These are phyloP conservation scores for Penicillium sp. DNA, from an alignment of 2,329 filamentous ascomycete species.

Conservation along the genomic window DNA sequence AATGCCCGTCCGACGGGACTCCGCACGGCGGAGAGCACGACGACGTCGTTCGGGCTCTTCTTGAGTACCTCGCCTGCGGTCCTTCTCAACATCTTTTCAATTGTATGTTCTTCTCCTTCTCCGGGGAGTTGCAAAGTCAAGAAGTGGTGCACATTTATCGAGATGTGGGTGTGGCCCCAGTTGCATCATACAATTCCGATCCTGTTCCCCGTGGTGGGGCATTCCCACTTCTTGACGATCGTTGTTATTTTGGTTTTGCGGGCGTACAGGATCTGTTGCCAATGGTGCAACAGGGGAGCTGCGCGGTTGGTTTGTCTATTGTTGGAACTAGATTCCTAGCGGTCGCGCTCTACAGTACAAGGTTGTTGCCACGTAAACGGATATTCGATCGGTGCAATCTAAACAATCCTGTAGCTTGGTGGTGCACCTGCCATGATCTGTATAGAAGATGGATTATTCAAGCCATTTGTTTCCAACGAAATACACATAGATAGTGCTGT, in stretches of 20 bases:
- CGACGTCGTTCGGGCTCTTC: conserved; percentile 87
- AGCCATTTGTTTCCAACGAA: background rate
- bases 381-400: background rate
- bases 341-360: too few species aligned
- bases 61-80: conserved; percentile 15
- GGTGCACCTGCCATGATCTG: background rate
- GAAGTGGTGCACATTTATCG: background rate
- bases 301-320: background rate
- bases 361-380: background rate
- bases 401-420: background rate
- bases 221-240: conserved; percentile 2
- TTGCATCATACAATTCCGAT: background rate
- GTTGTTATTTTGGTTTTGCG: background rate
- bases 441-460: background rate
- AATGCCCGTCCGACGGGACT: conserved; percentile 78
- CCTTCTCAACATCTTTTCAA: conserved; percentile 8
- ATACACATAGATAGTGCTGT: background rate
- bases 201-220: conserved; percentile 7
- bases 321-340: background rate
- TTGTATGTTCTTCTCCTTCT: background rate
- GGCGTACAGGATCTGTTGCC: background rate
- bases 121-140: background rate
- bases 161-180: background rate
- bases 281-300: background rate
- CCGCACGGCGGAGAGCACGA: conserved; percentile 83